Base-by-base conservation (phyloP, 2,329 filamentous ascomycete species). In the Cladosporium sp. region DNA sequence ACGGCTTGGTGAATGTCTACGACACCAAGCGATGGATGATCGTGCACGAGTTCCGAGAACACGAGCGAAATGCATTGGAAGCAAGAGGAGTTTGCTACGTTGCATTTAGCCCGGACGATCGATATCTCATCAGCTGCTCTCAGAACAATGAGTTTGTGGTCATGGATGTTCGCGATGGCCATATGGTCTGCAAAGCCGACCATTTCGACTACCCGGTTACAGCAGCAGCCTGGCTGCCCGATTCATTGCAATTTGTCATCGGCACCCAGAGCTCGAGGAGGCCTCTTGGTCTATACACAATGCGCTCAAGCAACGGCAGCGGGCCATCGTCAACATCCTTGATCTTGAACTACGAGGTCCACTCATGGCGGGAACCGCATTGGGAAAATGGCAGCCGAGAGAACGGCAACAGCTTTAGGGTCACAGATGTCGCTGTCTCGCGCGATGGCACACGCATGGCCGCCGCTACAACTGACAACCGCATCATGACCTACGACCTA, bases 91-190 rank as follows among this genome's bases (percentile, higher is more conserved):
- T 97, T 14, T 89, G 91, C 23, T 92, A 93, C 72, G 80, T 96
- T 4, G 85, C 91, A 1, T 99, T 95, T 92, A 97, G 93, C 75
- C 95, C 93, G 5, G 92, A 99, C 76, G 92, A 96, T 78, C 85
- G 85, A 1, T 91, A 91, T 79, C 83, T 99, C 36, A 88, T 98
- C 46, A 94, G 90, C 18, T 98, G 94, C 76, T 91, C 74, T 13
- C 70, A 75, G 57, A 74, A 71, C 66, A 76, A 75, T 64, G 74
- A 77, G 51, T 73, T 78, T 36, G 72, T 74, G 16, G 72, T 78
- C 21, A 70, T 76, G 48, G 69, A 71, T 60, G 68, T 74, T 13
- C 68, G 69, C 14, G 74, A 71, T 46, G 91, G 91, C 0, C 79
- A 81, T 46, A 81, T 88, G 53, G 80, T 92, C 48, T 84, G 86